Base-by-base conservation (phyloP, 495 filamentous ascomycete species). In the Neurospora terricola region DNA sequence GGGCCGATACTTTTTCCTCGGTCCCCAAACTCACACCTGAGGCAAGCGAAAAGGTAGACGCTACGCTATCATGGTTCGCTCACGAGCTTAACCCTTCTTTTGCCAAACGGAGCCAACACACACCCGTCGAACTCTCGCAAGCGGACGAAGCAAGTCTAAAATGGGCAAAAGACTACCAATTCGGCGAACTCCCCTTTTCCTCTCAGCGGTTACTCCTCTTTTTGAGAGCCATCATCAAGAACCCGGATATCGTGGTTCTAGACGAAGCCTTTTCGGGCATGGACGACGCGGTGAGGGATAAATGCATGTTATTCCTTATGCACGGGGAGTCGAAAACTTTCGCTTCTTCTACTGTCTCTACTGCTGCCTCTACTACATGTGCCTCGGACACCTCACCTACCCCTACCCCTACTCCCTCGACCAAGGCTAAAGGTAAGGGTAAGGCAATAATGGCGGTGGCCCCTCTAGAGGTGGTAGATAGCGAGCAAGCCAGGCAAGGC, bases 191-290 rank as follows among this genome's bases (percentile, higher is more conserved):
- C 2, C 88, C 88, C 23, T 91, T 93, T 76, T 90, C 89, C 7
- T 89, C 93, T 1, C 96, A 99, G 81, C 90, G 94, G 30, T 85
- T 98, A 8, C 86, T 91, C 11, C 87, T 99, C 3, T 96, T 98
- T 80, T 83, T 98, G 37, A 89, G 96, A 8, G 92, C 95, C 18
- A 83, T 96, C 40, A 88, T 96, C 75, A 91, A 94, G 74, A 87
- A 87, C 71, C 93, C 94, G 0, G 95, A 98, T 73, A 87, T 99
- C 59, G 86, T 98, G 38, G 92, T 99, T 43, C 87, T 98, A 3
- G 96, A 98, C 77, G 96, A 99, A 81, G 90, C 96, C 0, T 96
- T 97, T 77, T 93, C 92, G 62, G 94, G 95, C 37, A 93, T 99
- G 89, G 90, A 94, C 73, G 89, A 91, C 45, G 85, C 84, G 0